Base-by-base conservation (phyloP, 2,329 filamentous ascomycete genomes). In the Curvularia eragrostidis region DNA sequence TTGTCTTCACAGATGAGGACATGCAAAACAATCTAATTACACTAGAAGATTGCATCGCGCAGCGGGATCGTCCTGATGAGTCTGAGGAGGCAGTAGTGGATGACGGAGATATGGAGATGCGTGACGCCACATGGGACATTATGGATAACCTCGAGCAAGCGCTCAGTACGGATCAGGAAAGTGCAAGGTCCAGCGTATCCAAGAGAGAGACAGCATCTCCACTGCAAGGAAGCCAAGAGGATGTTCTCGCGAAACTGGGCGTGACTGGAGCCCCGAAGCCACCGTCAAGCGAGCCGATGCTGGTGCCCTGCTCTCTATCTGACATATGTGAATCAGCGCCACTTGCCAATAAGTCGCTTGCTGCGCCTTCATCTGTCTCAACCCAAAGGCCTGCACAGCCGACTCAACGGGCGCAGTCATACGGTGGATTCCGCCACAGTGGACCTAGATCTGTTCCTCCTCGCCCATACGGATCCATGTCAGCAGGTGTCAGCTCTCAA, bases 1-100 rank as follows among this genome's bases (percentile, higher is more conserved):
- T 77, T 5, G 75, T 80, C 5, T 82, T 84, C 49, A 70, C 75
- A 1, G 70, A 68, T 2, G 69, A 79, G 24, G 69, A 79, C n/a
- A 75, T 75, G 54, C 68, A 75, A 5, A 48, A 61, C 23, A 67
- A 69, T 26, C 62, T 81, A 12, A 67, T 84, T 34, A 71, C 79
- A 3, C 60, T 83, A 43, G 74, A 78, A 36, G 77, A 82, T 21
- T 77, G 81, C 24, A 73, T 79, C 38, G 65, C 73, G 9, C 74
- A 77, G 49, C 77, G 78, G 44, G 71, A 79, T 56, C 72, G 75
- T 5, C 71, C 71, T 1, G 76, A 80, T 56, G 70, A 69, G 44
- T 52, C 43, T 13, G 21, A 62, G 9, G 55, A 72, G 41, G 55
- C 67, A 2, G 63, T 41, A 54, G 65, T 51, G 47, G 65, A 67